Base-by-base conservation (phyloP, 176 grass and related monocot genomes). In the Oryza punctata region DNA sequence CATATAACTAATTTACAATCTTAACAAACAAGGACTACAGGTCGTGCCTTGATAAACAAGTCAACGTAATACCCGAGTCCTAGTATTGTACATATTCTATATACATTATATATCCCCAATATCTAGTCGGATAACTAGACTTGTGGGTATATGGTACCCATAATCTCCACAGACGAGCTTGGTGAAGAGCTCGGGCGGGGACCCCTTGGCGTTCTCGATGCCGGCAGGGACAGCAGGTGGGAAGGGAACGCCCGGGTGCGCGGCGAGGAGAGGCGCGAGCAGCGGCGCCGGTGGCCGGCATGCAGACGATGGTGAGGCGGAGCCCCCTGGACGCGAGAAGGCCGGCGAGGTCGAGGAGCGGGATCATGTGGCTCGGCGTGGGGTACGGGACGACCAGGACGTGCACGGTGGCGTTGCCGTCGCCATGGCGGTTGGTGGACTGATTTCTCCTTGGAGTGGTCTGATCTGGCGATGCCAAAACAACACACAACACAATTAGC, bases 361-460 rank as follows among this genome's bases (percentile, higher is more conserved):
- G 88, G 25, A 90, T 87, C 23, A 78, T 79, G 79, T 95, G 93
- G 16, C 93, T 90, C 75, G 76, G 82, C 3, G 93, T 72, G 3
- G 88, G 93, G 79, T 81, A 95, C 15, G 90, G 90, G 0, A 95
- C 70, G 10, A 95, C 52, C 12, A 95, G 65, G 26, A 95, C 32
- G 40, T 92, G 93, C 1, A 91, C 37, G 1, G 37, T 3, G 45
- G 6, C 13, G 16, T 6, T 18, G 5, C 38, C 54, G n/a, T 47
- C n/a, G 77, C 52, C 86, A 86, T 90, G 79, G 74, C 3, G 1
- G 7, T 3, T 33, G 32, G 32, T 33, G 32, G n/a, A n/a, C n/a
- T n/a, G 77, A 14, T 29, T 2, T 29, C 28, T 29, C 1, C 28
- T 29, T 29, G 30, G 41, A 2, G 41, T 43, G 41, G 41, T 4